Evolutionary conservation across 192 early-diverging fungal genomes (phyloP).

Genomic region (Coemansia guatemalensis): DNA sequence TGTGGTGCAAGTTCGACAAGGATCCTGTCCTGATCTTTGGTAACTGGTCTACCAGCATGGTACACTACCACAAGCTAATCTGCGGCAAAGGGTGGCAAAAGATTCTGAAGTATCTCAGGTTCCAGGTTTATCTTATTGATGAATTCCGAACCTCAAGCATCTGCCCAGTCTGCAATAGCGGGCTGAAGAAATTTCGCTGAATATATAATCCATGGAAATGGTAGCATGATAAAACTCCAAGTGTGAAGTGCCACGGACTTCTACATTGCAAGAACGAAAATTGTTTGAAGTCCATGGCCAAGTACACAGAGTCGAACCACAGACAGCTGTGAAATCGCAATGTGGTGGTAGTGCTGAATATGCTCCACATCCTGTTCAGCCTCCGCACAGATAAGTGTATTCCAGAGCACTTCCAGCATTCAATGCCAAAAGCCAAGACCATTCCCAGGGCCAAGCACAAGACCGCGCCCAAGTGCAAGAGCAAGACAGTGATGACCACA

Average conservation of each 20-base stretch:
- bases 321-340: too few relatives aligned
- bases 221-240: not conserved
- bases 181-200: not conserved
- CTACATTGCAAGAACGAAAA: conserved; percentile 7
- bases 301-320: too few relatives aligned
- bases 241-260: conserved; percentile 8
- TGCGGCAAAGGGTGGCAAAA: conserved; percentile 5
- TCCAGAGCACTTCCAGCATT: too few relatives aligned
- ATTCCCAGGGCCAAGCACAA: too few relatives aligned
- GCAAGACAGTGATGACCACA: too few relatives aligned
- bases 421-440: too few relatives aligned
- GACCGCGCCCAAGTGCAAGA: too few relatives aligned
- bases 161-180: conserved; percentile 4
- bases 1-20: conserved; percentile 4
- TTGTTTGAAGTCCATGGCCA: too few relatives aligned
- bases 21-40: conserved; percentile 9
- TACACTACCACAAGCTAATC: conserved; percentile 12
- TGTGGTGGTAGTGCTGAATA: too few relatives aligned
- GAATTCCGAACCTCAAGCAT: conserved; percentile 1
- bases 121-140: conserved; percentile 12
- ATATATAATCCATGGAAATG: not conserved
- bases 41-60: conserved; percentile 15
- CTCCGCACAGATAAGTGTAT: too few relatives aligned
- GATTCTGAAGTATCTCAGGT: conserved; percentile 4
- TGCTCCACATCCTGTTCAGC: too few relatives aligned